A percentile compares a stretch with the other conserved stretches of the same genome.
Evolutionary conservation across 2,329 filamentous ascomycete species (phyloP).

Genomic region (Cladorrhinum sp.): DNA sequence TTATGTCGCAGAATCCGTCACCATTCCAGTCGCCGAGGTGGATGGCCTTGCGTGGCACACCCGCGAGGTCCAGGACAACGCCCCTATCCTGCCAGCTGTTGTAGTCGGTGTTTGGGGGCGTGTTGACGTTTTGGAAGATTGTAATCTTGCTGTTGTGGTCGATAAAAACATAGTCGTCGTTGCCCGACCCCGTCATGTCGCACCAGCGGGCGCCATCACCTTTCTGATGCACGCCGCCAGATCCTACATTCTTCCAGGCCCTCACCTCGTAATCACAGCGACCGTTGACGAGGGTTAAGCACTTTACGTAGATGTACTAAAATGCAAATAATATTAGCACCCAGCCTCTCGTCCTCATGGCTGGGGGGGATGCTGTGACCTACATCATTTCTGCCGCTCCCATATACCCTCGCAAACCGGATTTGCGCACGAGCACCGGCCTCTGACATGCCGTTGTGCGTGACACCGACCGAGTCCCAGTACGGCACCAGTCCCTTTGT

Average conservation of each 20-base stretch:
- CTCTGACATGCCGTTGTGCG: not conserved
- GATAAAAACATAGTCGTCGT: constrained; percentile 12
- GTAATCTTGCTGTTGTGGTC: constrained; percentile 10
- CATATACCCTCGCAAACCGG: too few species aligned
- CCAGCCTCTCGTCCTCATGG: too few species aligned
- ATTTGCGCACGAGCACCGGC: too few species aligned
- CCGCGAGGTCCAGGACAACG: not conserved
- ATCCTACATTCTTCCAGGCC: not conserved
- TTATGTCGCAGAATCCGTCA: constrained; percentile 21
- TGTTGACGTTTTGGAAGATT: constrained; percentile 11
- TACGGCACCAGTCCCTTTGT: constrained; percentile 20
- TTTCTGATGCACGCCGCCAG: constrained; percentile 8
- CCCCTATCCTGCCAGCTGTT: constrained; percentile 11
- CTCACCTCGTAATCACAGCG: too few species aligned
- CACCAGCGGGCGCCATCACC: constrained; percentile 15
- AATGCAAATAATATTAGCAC: not conserved
- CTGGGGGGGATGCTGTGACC: too few species aligned
- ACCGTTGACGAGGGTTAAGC: constrained; percentile 7
- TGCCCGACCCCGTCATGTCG: constrained; percentile 12
- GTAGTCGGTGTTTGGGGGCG: not conserved
- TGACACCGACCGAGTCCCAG: not conserved
- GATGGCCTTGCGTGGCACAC: constrained; percentile 7
- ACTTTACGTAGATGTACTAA: constrained; percentile 7
- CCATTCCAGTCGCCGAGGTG: constrained; percentile 21
- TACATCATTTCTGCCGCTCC: too few species aligned